Base-by-base conservation (phyloP, 371 early-diverging fungal genomes). In the Batkoa obscura region DNA sequence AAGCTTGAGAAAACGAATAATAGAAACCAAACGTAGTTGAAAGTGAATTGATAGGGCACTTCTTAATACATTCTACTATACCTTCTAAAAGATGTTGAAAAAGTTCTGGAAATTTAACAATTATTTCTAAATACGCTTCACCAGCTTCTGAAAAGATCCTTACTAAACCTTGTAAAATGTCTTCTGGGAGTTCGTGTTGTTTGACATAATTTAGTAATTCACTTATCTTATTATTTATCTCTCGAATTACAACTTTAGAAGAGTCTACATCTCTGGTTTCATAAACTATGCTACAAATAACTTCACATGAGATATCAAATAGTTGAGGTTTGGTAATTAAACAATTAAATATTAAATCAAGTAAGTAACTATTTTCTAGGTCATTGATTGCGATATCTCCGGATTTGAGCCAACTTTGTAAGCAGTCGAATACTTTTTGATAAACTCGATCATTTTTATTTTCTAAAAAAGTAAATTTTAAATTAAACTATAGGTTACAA, bases 1-100 rank as follows among this genome's bases (percentile, higher is more conserved):
- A 58, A 13, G 71, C 73, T 6, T 83, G 75, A 0, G 88, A 79
- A 46, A 94, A 70, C 45, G 73, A 68, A 56, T 71, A 77, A 95
- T 95, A 96, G 59, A 93, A 88, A 9, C 75, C 70, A 70, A 91
- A 90, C 12, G 85, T 83, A 72, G 82, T 78, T 2, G 72, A 70
- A 3, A 86, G 75, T n/a, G 84, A 72, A 32, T 86, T 86, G 23
- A 86, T 60, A 50, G 75, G 75, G 31, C 74, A 69, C 51, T 69
- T 69, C 17, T 81, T 70, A 31, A 81, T 68, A 63, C 88, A 88
- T 46, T 73, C 72, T 4, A 84, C 71, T 42, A 91, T 72, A 1
- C 80, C 88, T 4, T 83, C 80, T 4, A 91, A 67, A 17, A 93
- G 68, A 4, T 70, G 68, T n/a, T 61, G 58, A 59, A 86, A 90